These are phyloP conservation scores for Sclerotinia glacialis DNA, from an alignment of 2,329 filamentous ascomycete species.

Conservation along the genomic window DNA sequence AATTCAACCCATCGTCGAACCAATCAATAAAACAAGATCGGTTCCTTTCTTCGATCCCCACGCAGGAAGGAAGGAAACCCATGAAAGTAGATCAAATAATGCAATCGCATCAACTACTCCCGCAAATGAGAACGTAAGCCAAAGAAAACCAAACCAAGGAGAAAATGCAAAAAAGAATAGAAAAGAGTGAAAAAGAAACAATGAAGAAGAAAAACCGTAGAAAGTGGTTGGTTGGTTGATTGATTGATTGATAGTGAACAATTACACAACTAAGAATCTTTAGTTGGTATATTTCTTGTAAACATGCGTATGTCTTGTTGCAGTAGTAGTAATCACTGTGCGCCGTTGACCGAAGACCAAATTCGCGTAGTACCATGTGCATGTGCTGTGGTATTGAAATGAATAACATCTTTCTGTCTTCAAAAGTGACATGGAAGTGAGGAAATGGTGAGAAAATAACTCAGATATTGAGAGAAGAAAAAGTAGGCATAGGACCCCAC, in stretches of 20 bases:
- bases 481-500: slow-evolving; percentile 9
- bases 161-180: background rate
- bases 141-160: background rate
- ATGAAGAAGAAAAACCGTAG: background rate
- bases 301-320: background rate
- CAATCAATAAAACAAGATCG: background rate
- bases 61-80: background rate
- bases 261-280: slow-evolving; percentile 1
- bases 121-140: slow-evolving; percentile 1
- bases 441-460: background rate
- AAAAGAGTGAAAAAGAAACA: background rate
- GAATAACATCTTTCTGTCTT: background rate
- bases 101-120: background rate
- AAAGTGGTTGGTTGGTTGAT: background rate
- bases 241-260: slow-evolving; percentile 4
- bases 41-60: background rate
- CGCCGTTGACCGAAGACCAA: background rate
- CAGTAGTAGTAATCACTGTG: background rate
- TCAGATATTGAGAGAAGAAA: slow-evolving; percentile 3
- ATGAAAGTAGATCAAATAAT: background rate
- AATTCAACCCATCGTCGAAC: background rate
- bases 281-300: slow-evolving; percentile 9
- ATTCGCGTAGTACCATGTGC: background rate
- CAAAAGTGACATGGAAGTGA: background rate
- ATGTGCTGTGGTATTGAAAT: background rate